These are phyloP conservation scores for Coprinopsis strossmayeri DNA, from an alignment of 768 basidiomycete genomes.

Conservation along the genomic window DNA sequence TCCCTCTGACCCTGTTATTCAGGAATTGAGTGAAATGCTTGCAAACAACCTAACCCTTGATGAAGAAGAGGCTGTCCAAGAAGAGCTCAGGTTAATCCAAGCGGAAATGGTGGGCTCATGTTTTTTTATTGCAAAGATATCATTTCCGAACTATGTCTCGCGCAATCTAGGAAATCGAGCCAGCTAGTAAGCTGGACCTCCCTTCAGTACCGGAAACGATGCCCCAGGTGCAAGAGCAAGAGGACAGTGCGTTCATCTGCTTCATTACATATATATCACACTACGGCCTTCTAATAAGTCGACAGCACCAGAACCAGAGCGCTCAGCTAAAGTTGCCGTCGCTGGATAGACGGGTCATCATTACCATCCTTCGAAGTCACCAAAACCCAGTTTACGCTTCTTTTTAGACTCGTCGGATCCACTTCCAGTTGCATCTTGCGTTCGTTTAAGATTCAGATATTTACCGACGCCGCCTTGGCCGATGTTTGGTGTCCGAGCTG, in stretches of 20 bases:
- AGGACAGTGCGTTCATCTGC: no score
- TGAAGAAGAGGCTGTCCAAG: constrained; percentile 91
- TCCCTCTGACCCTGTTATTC: neutral
- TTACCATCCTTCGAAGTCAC: constrained; percentile 83
- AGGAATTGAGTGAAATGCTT: constrained; percentile 93
- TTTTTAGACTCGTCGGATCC: constrained; percentile 55
- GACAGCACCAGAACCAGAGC: constrained; percentile 13
- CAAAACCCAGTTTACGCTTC: constrained; percentile 82
- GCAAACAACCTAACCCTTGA: constrained; percentile 76
- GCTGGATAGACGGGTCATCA: constrained; percentile 17
- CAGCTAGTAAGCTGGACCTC: constrained; percentile 29
- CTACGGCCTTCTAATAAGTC: no score
- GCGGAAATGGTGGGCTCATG: constrained; percentile 39
- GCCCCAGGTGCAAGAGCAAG: no score
- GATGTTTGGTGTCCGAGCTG: constrained; percentile 22
- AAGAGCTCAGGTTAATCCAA: constrained; percentile 70
- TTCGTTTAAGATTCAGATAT: constrained; percentile 58
- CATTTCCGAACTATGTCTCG: no score
- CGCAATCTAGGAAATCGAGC: constrained; percentile 24
- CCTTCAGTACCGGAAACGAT: constrained; percentile 46
- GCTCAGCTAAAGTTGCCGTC: constrained; percentile 23
- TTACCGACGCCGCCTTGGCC: constrained; percentile 66
- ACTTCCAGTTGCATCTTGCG: constrained; percentile 14
- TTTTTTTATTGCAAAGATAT: no score
- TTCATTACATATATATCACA: no score